These are phyloP conservation scores for Botrytis paeoniae DNA, from an alignment of 2,329 filamentous ascomycete species.

Conservation along the genomic window DNA sequence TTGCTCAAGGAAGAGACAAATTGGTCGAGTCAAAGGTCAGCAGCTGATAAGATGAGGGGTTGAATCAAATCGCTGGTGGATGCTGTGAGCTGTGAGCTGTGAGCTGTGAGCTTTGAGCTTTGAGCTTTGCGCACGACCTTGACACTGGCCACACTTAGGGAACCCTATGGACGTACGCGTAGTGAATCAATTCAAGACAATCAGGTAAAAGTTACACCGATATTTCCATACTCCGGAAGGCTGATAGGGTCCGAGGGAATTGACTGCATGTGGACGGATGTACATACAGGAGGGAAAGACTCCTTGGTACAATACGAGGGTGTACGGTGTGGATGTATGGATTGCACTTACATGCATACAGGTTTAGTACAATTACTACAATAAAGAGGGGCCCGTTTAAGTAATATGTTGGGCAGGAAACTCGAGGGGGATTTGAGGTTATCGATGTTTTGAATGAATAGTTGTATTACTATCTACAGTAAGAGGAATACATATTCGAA, in stretches of 20 bases:
- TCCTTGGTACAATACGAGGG: neutral
- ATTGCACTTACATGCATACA: constrained; percentile 16
- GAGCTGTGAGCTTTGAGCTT: neutral
- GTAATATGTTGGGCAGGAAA: constrained; percentile 13
- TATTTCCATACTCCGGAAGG: constrained; percentile 15
- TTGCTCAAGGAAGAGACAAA: neutral
- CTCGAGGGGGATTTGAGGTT: neutral
- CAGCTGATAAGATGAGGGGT: constrained; percentile 17
- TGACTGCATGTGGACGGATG: constrained; percentile 4
- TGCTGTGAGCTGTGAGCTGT: neutral
- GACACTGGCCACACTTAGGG: neutral
- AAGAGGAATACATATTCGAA: neutral
- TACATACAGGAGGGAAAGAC: neutral
- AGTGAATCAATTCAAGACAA: constrained; percentile 9
- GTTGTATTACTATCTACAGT: neutral
- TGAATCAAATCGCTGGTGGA: neutral
- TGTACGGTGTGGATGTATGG: neutral
- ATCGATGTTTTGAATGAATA: neutral
- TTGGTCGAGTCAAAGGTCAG: neutral
- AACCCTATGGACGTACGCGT: neutral
- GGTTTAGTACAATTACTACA: neutral
- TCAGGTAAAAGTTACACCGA: constrained; percentile 10
- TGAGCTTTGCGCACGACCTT: constrained; percentile 6
- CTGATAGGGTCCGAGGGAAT: constrained; percentile 9
- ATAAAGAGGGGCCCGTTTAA: constrained; percentile 11